These are phyloP conservation scores for Aspergillus viridinutans DNA, from an alignment of 2,329 filamentous ascomycete species.

Conservation along the genomic window DNA sequence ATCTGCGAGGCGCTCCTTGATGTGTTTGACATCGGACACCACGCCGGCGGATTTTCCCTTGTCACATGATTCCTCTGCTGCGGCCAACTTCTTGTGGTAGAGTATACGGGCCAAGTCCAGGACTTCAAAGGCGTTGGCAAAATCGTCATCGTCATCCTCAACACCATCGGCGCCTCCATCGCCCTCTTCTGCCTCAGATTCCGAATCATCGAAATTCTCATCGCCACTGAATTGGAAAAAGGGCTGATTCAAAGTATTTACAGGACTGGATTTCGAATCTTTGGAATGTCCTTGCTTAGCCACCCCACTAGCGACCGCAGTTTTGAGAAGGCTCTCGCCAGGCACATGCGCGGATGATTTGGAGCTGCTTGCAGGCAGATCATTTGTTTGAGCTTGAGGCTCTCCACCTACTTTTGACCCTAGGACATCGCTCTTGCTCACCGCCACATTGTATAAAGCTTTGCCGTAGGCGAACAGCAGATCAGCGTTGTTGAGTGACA, in stretches of 20 bases:
- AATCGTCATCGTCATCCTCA: slow-evolving; percentile 61
- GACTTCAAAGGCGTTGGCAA: slow-evolving; percentile 60
- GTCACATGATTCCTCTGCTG: slow-evolving; percentile 41
- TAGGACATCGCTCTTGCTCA: slow-evolving; percentile 90
- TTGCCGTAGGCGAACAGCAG: slow-evolving; percentile 92
- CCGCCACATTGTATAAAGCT: slow-evolving; percentile 87
- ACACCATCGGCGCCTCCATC: slow-evolving; percentile 45
- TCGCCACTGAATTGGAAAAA: slow-evolving; percentile 92
- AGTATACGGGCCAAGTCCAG: slow-evolving; percentile 60
- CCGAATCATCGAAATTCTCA: slow-evolving; percentile 84
- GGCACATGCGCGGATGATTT: slow-evolving; percentile 21
- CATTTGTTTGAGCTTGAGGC: slow-evolving; percentile 53
- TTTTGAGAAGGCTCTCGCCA: slow-evolving; percentile 21
- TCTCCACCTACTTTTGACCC: slow-evolving; percentile 69
- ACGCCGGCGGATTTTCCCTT: slow-evolving; percentile 47
- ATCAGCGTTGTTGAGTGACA: slow-evolving; percentile 85
- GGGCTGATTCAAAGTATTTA: slow-evolving; percentile 47
- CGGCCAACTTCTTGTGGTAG: slow-evolving; percentile 53
- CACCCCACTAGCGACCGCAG: slow-evolving; percentile 21
- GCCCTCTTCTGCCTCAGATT: slow-evolving; percentile 49
- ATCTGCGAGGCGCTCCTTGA: slow-evolving; percentile 85
- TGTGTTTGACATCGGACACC: slow-evolving; percentile 48
- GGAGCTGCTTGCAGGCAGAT: slow-evolving; percentile 38
- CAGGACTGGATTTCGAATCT: slow-evolving; percentile 11
- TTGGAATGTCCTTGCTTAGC: slow-evolving; percentile 12